These are phyloP conservation scores for Hebeloma cylindrosporum DNA, from an alignment of 768 basidiomycete species.

Conservation along the genomic window DNA sequence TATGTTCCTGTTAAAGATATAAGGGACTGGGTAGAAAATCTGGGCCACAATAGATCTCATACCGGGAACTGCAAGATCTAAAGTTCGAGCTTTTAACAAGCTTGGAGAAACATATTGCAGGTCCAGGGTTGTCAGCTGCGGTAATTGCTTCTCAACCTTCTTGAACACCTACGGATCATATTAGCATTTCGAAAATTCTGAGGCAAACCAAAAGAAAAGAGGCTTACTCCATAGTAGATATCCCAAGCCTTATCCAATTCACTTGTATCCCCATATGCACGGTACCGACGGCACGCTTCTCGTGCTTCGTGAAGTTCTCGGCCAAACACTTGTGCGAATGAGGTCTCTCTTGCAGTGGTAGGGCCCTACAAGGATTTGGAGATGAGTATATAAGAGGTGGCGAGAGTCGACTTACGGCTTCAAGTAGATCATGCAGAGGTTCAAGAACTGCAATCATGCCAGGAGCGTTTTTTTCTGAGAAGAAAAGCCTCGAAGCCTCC, in stretches of 20 bases:
- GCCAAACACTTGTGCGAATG: slow-evolving; percentile 92
- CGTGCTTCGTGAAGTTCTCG: slow-evolving; percentile 90
- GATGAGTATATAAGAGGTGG: neutral
- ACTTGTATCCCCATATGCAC: slow-evolving; percentile 78
- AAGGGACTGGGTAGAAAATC: neutral
- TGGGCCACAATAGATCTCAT: too few relatives aligned
- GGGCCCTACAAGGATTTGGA: slow-evolving; percentile 62
- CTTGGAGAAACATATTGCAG: slow-evolving; percentile 97
- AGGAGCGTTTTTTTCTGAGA: slow-evolving; percentile 94
- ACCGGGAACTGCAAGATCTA: slow-evolving; percentile 97
- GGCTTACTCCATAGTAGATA: slow-evolving; percentile 91
- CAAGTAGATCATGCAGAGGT: slow-evolving; percentile 90
- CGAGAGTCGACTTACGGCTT: slow-evolving; percentile 55
- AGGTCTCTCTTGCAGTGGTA: slow-evolving; percentile 90
- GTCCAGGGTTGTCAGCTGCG: slow-evolving; percentile 85
- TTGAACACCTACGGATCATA: slow-evolving; percentile 90
- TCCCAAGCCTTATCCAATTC: slow-evolving; percentile 99
- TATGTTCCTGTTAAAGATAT: slow-evolving; percentile 72
- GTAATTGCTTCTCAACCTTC: slow-evolving; percentile 92
- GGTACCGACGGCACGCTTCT: slow-evolving; percentile 86
- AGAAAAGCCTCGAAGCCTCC: slow-evolving; percentile 95
- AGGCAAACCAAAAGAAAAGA: too few relatives aligned
- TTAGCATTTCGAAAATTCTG: too few relatives aligned
- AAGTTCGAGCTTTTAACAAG: slow-evolving; percentile 81
- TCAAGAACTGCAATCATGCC: slow-evolving; percentile 95